Evolutionary conservation across 1,284 basidiomycete species (phyloP).

Genomic region (Fistulinella cinereoalba): DNA sequence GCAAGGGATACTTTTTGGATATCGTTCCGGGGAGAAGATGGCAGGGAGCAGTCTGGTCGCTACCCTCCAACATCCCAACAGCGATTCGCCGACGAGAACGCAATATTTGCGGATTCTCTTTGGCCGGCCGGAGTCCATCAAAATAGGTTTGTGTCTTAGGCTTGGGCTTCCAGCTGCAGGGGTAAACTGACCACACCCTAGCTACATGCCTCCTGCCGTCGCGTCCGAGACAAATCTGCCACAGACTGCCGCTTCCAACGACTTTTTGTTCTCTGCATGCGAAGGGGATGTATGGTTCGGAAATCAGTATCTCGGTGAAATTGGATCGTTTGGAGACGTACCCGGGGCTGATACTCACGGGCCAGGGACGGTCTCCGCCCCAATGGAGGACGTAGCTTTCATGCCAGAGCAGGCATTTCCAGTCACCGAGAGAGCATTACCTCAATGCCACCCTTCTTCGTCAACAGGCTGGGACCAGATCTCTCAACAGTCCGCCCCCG

Average conservation of each 20-base stretch:
- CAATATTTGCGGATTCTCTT: too few relatives aligned
- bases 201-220: too few relatives aligned
- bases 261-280: too few relatives aligned
- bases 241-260: too few relatives aligned
- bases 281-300: too few relatives aligned
- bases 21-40: neutral
- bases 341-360: too few relatives aligned
- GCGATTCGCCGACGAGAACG: neutral
- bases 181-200: too few relatives aligned
- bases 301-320: neutral
- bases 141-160: too few relatives aligned
- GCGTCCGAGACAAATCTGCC: too few relatives aligned
- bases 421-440: neutral
- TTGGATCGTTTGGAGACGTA: neutral
- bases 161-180: too few relatives aligned
- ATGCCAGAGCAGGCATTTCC: slow-evolving; percentile 5
- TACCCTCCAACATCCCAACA: slow-evolving; percentile 2
- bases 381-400: slow-evolving; percentile 1
- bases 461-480: neutral
- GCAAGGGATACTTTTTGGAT: slow-evolving; percentile 2
- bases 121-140: too few relatives aligned
- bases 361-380: neutral
- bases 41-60: neutral
- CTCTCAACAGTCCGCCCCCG: too few relatives aligned
- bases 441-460: neutral